These are phyloP conservation scores for Dillenia turbinata DNA, from an alignment of 164 flowering plant genomes.

Conservation along the genomic window DNA sequence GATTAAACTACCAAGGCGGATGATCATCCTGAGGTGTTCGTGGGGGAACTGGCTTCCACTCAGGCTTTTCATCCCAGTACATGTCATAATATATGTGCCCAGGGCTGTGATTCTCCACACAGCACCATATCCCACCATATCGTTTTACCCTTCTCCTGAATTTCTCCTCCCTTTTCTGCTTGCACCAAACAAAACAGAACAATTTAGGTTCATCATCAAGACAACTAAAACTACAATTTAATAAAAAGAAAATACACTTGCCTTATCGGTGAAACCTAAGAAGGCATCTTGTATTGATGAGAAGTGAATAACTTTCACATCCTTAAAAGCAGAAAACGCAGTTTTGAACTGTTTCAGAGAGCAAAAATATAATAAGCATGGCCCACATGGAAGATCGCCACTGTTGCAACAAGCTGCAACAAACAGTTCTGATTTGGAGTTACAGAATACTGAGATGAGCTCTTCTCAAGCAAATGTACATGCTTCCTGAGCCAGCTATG, in stretches of 20 bases:
- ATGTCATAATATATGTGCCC: constrained; percentile 97
- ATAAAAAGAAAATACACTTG: constrained; percentile 15
- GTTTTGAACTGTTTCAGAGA: constrained; percentile 41
- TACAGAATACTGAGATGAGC: no score
- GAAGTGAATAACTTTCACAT: constrained; percentile 82
- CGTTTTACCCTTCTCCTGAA: constrained; percentile 79
- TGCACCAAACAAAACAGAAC: constrained; percentile 4
- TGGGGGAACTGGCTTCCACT: constrained; percentile 84
- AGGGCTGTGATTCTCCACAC: constrained; percentile 50
- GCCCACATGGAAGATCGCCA: neutral
- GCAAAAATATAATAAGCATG: neutral
- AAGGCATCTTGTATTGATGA: constrained; percentile 91
- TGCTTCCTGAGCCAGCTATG: no score
- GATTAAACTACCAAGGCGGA: constrained; percentile 43
- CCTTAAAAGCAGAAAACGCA: constrained; percentile 70
- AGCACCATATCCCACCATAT: constrained; percentile 92
- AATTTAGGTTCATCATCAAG: neutral
- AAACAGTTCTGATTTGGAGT: no score
- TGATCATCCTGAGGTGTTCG: constrained; percentile 66
- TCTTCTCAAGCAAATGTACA: no score
- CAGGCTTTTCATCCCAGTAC: constrained; percentile 98
- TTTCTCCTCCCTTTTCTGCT: constrained; percentile 59
- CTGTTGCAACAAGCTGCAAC: no score
- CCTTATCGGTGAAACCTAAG: constrained; percentile 78
- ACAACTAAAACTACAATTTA: neutral